Base-by-base conservation (phyloP, 768 basidiomycete species). In the Clavulina sp. region DNA sequence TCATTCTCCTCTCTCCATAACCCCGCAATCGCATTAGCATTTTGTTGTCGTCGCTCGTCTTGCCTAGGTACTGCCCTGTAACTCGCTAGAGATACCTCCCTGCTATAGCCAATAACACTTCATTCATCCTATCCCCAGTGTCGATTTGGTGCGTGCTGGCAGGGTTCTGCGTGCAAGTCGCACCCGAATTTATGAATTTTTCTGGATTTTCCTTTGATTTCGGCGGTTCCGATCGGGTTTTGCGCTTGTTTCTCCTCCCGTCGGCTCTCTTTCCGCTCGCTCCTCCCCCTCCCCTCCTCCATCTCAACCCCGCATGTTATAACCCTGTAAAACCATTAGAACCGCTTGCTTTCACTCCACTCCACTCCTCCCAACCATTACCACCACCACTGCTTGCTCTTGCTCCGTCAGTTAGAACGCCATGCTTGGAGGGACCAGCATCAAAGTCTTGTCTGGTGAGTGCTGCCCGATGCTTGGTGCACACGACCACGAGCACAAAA, bases 361-460 rank as follows among this genome's bases (percentile, higher is more conserved):
- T 23, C 33, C 29, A 49, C 16, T n/a, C 28, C n/a, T 18, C 18
- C 48, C 4, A 4, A 33, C 21, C 48, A 13, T 38, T 7, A 19
- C 19, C n/a, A n/a, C n/a, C n/a, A 7, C 13, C 43, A 13, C 13
- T 9, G 24, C 24, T 7, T 13, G 9, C 26, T 23, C 24, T 38
- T 7, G 34, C 7, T 19, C 19, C 34, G 7, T 19, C 19, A 7
- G 7, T 19, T 38, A 9, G 7, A 43, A 21, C 28, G 40, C 30
- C 6, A 76, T 76, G 74, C 59, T 77, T 59, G 73, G 73, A 54
- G 74, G 75, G 48, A 74, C 65, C 51, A 73, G 74, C 48, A 74
- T 76, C 61, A 76, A 76, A 60, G 69, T 76, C 54, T 76, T 76
- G 58, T 68, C 74, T n/a, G 74, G 74, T 76, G 54, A 50, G 73